phyloP scores from a whole-genome alignment of 2,329 filamentous ascomycete species.

The Trichoderma koningiopsis region DNA sequence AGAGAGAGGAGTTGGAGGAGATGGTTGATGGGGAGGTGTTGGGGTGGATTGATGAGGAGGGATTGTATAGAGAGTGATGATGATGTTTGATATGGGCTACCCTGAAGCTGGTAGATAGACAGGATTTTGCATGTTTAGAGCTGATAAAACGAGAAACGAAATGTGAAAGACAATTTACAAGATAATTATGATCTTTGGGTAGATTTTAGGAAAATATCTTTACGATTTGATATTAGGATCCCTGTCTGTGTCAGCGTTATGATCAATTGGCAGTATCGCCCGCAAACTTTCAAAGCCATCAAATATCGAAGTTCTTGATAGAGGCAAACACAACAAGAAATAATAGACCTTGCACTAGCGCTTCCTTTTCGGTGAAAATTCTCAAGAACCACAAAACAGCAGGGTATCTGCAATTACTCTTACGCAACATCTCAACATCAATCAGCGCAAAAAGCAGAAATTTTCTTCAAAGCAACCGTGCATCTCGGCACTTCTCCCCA shows the following conservation, averaged over 20 bases:
- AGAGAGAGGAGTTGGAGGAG: constrained; percentile 50
- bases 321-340: not conserved
- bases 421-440: not conserved
- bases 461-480: not conserved
- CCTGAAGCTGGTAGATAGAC: not conserved
- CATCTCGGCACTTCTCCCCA: not conserved
- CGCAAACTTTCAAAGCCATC: not conserved
- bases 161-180: not conserved
- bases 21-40: constrained; percentile 61
- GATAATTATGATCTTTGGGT: not conserved
- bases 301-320: not conserved
- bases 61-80: constrained; percentile 51
- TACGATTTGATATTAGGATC: not conserved
- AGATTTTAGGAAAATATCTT: not conserved
- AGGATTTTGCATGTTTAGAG: not conserved
- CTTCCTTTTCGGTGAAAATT: not conserved
- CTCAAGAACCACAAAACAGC: not conserved
- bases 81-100: not conserved
- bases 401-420: not conserved
- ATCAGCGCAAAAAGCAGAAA: not conserved
- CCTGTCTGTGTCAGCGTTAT: too few species aligned
- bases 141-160: not conserved
- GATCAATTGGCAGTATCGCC: not conserved
- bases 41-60: constrained; percentile 58
- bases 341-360: not conserved